Evolutionary conservation across 2,329 filamentous ascomycete genomes (phyloP).

Genomic region (Colletotrichum acutatum): DNA sequence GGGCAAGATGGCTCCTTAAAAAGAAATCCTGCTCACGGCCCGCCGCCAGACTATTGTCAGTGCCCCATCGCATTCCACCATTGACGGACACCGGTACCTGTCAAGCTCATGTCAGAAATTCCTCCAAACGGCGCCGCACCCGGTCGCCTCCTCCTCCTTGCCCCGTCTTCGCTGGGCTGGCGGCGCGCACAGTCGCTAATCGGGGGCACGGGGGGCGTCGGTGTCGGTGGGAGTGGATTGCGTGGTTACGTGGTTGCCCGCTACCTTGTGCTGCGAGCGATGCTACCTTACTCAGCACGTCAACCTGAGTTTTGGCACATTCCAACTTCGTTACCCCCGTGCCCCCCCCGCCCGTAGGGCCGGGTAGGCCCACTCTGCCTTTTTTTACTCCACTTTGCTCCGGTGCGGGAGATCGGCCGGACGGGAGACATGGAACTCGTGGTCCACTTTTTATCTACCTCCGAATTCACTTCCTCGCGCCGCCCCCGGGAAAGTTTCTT

Average conservation of each 20-base stretch:
- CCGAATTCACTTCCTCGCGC: neutral
- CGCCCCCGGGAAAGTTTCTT: neutral
- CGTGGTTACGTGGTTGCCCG: neutral
- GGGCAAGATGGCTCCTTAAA: neutral
- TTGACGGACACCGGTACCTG: neutral
- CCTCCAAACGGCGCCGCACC: conserved; percentile 15
- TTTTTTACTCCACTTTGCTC: neutral
- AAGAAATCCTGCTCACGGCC: neutral
- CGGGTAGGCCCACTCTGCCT: neutral
- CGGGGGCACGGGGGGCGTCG: neutral
- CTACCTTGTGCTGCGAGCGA: conserved; percentile 20
- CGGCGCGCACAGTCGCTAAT: conserved; percentile 25
- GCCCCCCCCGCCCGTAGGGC: conserved; percentile 15
- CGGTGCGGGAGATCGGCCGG: conserved; percentile 17
- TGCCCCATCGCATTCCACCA: neutral
- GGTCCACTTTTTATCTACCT: neutral
- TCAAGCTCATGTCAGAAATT: conserved; percentile 24
- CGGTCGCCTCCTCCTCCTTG: neutral
- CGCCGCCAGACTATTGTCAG: conserved; percentile 6
- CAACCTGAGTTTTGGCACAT: neutral
- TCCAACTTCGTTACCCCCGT: neutral
- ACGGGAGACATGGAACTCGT: neutral
- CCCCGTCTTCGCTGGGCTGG: neutral
- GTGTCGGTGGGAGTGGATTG: too few relatives aligned
- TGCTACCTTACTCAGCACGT: conserved; percentile 3